These are phyloP conservation scores for Colletotrichum gloeosporioides DNA, from an alignment of 2,329 filamentous ascomycete genomes.

Conservation along the genomic window DNA sequence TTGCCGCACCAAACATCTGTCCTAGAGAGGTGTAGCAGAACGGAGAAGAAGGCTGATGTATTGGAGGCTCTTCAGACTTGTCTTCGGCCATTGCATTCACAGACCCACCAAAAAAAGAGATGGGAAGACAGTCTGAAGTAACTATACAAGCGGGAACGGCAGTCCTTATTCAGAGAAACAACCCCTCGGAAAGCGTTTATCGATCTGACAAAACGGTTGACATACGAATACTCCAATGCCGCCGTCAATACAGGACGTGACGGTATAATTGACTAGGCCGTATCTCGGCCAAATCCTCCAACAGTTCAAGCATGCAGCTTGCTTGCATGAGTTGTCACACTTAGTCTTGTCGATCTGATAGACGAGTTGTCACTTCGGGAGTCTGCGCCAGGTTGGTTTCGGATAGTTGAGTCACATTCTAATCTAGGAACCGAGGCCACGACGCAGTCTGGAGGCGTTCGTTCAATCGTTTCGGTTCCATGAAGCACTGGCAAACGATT, in stretches of 20 bases:
- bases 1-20: not conserved
- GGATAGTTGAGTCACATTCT: not conserved
- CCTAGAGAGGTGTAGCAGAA: not conserved
- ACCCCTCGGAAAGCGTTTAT: too few species aligned
- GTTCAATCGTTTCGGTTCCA: not conserved
- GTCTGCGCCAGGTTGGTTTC: not conserved
- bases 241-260: not conserved
- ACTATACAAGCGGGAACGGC: not conserved
- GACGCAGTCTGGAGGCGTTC: not conserved
- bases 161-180: too few species aligned
- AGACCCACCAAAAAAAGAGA: not conserved
- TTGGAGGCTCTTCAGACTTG: not conserved
- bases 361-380: not conserved
- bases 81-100: not conserved
- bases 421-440: not conserved
- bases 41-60: not conserved
- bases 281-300: not conserved
- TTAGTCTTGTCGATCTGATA: not conserved
- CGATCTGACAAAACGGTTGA: not conserved
- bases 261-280: not conserved
- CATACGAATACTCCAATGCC: not conserved
- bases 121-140: not conserved
- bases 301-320: not conserved
- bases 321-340: not conserved
- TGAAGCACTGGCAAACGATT: not conserved